phyloP scores from a whole-genome alignment of 1,139 yeast genomes.

The Lodderomyces elongisporus region DNA sequence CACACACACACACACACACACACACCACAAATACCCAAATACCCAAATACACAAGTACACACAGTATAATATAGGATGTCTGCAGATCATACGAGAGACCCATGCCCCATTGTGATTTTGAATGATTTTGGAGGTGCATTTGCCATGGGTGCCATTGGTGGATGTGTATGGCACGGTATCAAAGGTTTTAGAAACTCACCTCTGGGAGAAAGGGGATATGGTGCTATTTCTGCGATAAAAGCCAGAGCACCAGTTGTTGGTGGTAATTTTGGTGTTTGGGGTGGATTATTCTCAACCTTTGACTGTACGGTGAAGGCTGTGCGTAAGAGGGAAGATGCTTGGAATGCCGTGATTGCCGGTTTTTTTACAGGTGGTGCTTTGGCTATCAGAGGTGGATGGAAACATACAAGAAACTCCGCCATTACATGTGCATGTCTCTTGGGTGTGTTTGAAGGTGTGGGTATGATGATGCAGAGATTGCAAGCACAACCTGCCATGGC shows the following conservation, averaged over 20 bases:
- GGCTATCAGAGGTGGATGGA: constrained; percentile 99
- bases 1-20: too few species aligned
- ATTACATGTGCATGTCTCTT: constrained; percentile 95
- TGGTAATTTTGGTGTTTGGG: constrained; percentile 99
- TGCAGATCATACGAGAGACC: constrained; percentile 98
- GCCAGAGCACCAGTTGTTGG: constrained; percentile 98
- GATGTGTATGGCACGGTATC: constrained; percentile 97
- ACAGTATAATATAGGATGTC: constrained; percentile 44
- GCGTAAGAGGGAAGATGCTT: constrained; percentile 96
- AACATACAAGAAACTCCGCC: constrained; percentile 93
- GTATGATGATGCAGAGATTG: constrained; percentile 89
- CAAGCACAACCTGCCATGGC: constrained; percentile 87
- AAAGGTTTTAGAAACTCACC: constrained; percentile 99
- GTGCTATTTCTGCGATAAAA: constrained; percentile 85
- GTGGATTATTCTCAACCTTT: constrained; percentile 92
- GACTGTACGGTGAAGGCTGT: constrained; percentile 95
- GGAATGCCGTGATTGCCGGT: constrained; percentile 98
- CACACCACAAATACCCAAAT: too few species aligned
- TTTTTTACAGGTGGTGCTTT: constrained; percentile 97
- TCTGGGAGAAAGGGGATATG: constrained; percentile 87
- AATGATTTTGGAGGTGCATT: constrained; percentile 99
- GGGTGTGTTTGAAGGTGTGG: constrained; percentile 98
- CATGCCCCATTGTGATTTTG: constrained; percentile 94
- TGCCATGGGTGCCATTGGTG: constrained; percentile 98
- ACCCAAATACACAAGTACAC: neutral